Evolutionary conservation across 768 basidiomycete species (phyloP), one percentile per base, ranked within the genome.

Genomic region (Suillus bovinus): DNA sequence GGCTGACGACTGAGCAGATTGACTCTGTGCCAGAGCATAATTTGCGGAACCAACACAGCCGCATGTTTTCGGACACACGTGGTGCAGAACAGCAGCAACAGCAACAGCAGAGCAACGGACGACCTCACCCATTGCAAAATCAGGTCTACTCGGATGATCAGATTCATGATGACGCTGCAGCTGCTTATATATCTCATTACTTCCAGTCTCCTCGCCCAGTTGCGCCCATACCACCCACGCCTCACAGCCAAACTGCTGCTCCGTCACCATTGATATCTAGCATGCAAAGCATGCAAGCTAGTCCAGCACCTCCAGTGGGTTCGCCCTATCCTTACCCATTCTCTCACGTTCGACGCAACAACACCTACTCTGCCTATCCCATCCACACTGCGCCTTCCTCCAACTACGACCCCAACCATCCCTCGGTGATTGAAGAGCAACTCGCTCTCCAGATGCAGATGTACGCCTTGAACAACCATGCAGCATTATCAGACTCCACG

Each of bases 261-360:
- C 88, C 89, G 0, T 87, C 89, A 0, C 90, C 90, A 0, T 75
- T 86, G 29, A 71, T 88, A 24, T 83, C 85, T 2, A 81, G 79
- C 46, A 79, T 78, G 61, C 82, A 82, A 54, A 81, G 79, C 47
- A 79, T 78, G 61, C 82, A 82, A 53, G 79, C 77, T 16, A 87
- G 84, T 64, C 84, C 86, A 0, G 77, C 84, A 3, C 79, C 80
- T 10, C 83, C 83, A 6, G 82, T 78, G 5, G 90, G 91, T 10
- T 93, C 91, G 5, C 91, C 91, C 2, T 92, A 90, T 63, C 91
- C 91, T 0, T 90, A 86, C 71, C 90, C 90, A 0, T 93, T 86
- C 75, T 81, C 82, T 17, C 90, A 91, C 61, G 86, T 92, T 49
- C 85, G 84, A 27, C 84, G 90, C 0, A 81, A 79, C 50, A 72